Conservation (phyloP, 176 grass and related monocot genomes). For the Saccharum officinarum region DNA sequence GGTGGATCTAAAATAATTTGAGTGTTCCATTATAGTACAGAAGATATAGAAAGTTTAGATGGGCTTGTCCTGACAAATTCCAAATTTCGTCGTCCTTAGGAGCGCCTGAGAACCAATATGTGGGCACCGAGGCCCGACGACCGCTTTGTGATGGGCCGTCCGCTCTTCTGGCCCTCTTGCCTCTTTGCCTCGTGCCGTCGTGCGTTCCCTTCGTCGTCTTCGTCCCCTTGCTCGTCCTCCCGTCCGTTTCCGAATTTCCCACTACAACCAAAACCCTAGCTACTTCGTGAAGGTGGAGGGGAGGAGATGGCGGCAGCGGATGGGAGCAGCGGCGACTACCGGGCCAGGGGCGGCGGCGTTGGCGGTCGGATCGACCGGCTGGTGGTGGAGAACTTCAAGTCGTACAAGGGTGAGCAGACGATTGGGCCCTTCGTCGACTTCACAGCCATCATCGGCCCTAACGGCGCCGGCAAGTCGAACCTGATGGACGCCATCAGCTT, state of each 20-base stretch:
- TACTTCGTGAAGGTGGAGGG: slow-evolving; percentile 3
- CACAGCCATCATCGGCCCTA: slow-evolving; percentile 93
- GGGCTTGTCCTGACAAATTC: too few relatives aligned
- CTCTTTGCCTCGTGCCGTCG: neutral
- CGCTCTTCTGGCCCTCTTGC: neutral
- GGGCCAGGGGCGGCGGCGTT: slow-evolving; percentile 5
- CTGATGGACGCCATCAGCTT: slow-evolving; percentile 99
- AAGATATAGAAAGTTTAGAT: too few relatives aligned
- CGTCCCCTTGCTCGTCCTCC: neutral
- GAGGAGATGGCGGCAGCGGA: slow-evolving; percentile 47
- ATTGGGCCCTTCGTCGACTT: slow-evolving; percentile 93
- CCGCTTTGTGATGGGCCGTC: neutral
- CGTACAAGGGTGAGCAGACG: slow-evolving; percentile 89
- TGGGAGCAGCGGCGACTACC: slow-evolving; percentile 13
- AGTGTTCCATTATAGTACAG: too few relatives aligned
- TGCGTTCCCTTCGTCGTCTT: neutral
- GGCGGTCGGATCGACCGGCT: slow-evolving; percentile 81
- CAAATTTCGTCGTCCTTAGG: too few relatives aligned
- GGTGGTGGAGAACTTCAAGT: slow-evolving; percentile 98
- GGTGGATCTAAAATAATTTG: too few relatives aligned
- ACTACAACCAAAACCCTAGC: slow-evolving; percentile 44
- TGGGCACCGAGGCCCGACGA: neutral
- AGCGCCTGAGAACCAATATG: too few relatives aligned
- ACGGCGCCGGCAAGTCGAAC: slow-evolving; percentile 94
- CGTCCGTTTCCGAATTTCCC: slow-evolving; percentile 1